Conservation (phyloP, 495 filamentous ascomycete species). For the Schizothecium vesticola region DNA sequence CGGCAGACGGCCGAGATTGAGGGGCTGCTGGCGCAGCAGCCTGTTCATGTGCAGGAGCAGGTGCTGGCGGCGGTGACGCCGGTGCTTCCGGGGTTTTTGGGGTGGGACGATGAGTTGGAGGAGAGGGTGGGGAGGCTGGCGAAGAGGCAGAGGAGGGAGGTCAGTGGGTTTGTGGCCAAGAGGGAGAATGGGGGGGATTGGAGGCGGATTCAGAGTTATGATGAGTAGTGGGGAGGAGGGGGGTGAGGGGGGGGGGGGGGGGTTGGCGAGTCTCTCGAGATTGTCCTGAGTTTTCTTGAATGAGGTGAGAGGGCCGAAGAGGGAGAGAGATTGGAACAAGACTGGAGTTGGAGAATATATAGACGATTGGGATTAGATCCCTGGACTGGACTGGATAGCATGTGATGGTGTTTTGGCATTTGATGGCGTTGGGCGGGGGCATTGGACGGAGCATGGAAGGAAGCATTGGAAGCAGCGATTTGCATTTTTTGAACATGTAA, state of each 20-base stretch:
- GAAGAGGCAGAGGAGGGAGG: constrained; percentile 1
- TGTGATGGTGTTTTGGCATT: not conserved
- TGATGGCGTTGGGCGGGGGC: not conserved
- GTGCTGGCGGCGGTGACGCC: not conserved
- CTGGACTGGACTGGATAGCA: not conserved
- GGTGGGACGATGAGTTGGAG: not conserved
- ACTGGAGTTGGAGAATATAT: not conserved
- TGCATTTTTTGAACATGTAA: not conserved
- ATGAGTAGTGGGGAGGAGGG: not conserved
- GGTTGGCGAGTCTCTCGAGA: no score
- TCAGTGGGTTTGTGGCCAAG: not conserved
- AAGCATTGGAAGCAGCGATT: not conserved
- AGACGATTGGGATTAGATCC: not conserved
- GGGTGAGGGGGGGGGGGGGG: not conserved
- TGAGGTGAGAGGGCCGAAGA: no score
- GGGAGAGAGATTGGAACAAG: no score
- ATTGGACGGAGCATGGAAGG: not conserved
- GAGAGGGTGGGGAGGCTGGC: not conserved
- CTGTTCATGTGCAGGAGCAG: not conserved
- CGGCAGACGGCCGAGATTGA: not conserved
- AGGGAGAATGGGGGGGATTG: not conserved
- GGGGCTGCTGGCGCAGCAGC: not conserved
- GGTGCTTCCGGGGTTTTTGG: not conserved
- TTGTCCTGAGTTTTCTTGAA: no score
- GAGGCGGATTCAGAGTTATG: not conserved